phyloP scores from a whole-genome alignment of 108 stramenopile genomes.

The Parietichytrium sp. region DNA sequence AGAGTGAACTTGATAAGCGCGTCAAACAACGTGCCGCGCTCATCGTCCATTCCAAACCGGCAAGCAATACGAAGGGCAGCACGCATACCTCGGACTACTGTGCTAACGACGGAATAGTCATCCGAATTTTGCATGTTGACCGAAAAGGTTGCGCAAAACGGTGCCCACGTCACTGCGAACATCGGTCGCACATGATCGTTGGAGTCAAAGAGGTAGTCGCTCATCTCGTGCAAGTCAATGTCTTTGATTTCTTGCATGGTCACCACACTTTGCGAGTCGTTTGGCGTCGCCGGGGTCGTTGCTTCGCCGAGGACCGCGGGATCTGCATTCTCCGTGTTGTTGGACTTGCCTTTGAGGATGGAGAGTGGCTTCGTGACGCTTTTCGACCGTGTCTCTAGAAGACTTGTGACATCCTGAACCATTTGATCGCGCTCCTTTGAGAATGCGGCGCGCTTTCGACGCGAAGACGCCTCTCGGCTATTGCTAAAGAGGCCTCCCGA shows the following conservation, averaged over 20 bases:
- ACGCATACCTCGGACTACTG: slow-evolving; percentile 79
- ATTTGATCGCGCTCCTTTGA: slow-evolving; percentile 89
- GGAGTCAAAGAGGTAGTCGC: neutral
- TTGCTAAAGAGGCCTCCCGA: neutral
- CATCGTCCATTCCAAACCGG: slow-evolving; percentile 74
- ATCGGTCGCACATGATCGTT: slow-evolving; percentile 89
- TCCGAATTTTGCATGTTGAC: slow-evolving; percentile 80
- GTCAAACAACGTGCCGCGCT: slow-evolving; percentile 82
- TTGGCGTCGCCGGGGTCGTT: neutral
- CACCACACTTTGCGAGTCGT: neutral
- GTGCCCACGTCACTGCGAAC: slow-evolving; percentile 97
- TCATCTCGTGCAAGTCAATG: neutral
- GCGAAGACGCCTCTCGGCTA: slow-evolving; percentile 42
- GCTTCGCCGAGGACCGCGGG: neutral
- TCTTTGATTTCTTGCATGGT: neutral
- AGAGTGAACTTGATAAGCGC: slow-evolving; percentile 83
- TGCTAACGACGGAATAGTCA: slow-evolving; percentile 75
- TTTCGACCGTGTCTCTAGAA: neutral
- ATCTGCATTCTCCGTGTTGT: neutral
- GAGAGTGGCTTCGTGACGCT: neutral
- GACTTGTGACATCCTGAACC: slow-evolving; percentile 60
- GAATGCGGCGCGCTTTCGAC: slow-evolving; percentile 57
- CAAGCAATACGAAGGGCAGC: slow-evolving; percentile 80
- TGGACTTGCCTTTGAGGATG: neutral
- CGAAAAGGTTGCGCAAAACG: slow-evolving; percentile 87